Base-by-base conservation (phyloP, 176 grass and related monocot species). In the Guadua angustifolia region DNA sequence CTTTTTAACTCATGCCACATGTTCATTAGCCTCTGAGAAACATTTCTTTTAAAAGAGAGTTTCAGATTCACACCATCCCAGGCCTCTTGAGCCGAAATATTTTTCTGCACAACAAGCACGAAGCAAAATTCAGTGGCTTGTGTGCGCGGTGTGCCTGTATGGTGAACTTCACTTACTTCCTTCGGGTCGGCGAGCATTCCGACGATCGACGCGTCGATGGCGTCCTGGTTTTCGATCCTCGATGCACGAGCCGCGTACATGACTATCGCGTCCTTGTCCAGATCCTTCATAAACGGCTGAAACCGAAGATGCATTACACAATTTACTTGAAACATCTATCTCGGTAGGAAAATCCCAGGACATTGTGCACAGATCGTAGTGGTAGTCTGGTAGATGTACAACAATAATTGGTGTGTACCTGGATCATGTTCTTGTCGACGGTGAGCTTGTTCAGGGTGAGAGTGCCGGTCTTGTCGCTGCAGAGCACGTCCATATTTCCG, bases 381-480 rank as follows among this genome's bases (percentile, higher is more conserved):
- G 35, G 35, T 29, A 29, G 29, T 29, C 29, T 29, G 29, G 29
- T 36, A 36, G 35, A 36, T 36, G 35, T 2, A 36, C 35, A 36
- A 36, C 35, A 36, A 36, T 36, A 36, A 36, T 36, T 36, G 2
- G 35, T 36, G 35, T 52, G 4, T 19, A 94, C 93, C 88, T 97
- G 83, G 63, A 97, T 94, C 68, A 91, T 42, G 51, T 69, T 88
- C 75, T 78, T 84, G 78, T 99, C 96, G 50, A 99, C 88, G 39
- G 83, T 91, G 58, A 99, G 93, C 73, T 89, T 94, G 77, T 99
- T 99, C 25, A 95, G 80, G 2, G 96, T 99, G 43, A 99, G 91
- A 19, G 96, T 99, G 22, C 96, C 96, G 1, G 96, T 99, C 84
- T 99, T 99, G 79, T 99, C 96, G 77, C 96, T 99, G 83, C 96